Percentiles rank a stretch among this genome's conserved stretches.
phyloP scores from a whole-genome alignment of 176 grass and related monocot species.

The Aegilops longissima region DNA sequence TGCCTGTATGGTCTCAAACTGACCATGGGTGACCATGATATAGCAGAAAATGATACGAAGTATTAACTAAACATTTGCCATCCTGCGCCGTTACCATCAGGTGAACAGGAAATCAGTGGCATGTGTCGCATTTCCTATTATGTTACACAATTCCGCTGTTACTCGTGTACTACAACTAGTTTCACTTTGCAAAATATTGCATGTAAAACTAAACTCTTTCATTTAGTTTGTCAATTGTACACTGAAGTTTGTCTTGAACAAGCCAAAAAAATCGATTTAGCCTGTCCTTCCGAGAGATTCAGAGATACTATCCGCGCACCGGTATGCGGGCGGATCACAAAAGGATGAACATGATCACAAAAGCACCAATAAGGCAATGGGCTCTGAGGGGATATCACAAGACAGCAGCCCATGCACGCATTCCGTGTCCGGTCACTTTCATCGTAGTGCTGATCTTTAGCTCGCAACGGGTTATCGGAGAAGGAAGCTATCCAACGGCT shows the following conservation, averaged over 20 bases:
- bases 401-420: not conserved
- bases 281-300: not conserved
- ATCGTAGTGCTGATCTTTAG: not conserved
- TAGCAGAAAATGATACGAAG: not conserved
- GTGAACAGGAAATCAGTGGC: not conserved
- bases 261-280: not conserved
- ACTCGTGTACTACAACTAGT: not conserved
- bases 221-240: not conserved
- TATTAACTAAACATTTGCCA: not conserved
- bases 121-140: not conserved
- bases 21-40: not conserved
- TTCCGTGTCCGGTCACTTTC: not conserved
- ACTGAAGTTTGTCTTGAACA: not conserved
- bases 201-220: not conserved
- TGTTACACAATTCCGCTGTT: not conserved
- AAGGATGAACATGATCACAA: not conserved
- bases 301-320: not conserved
- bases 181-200: not conserved
- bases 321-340: not conserved
- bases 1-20: not conserved
- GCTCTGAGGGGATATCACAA: not conserved
- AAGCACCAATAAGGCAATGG: not conserved
- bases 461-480: slow-evolving; percentile 13
- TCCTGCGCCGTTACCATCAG: not conserved
- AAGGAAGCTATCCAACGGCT: slow-evolving; percentile 40